Percentiles rank a stretch among this genome's conserved stretches.
These are phyloP conservation scores for Cercospora nicotianae DNA, from an alignment of 2,329 filamentous ascomycete species.

Conservation along the genomic window DNA sequence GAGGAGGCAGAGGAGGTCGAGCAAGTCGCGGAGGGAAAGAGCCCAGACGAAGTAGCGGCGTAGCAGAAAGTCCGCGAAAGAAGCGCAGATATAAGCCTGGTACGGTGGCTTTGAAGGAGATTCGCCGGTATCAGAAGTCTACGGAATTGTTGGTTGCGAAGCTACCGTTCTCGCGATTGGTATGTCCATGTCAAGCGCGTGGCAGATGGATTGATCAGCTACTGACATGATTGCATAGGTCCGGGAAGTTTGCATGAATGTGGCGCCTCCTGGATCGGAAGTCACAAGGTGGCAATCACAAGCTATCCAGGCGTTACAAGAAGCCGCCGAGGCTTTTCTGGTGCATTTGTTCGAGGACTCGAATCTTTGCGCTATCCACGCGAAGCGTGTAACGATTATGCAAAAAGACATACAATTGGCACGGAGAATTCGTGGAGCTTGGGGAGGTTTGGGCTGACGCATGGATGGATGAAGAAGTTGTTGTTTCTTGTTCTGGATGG, in stretches of 20 bases:
- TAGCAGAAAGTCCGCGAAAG: slow-evolving; percentile 27
- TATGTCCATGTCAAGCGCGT: slow-evolving; percentile 31
- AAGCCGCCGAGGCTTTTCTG: slow-evolving; percentile 98
- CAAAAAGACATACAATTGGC: slow-evolving; percentile 97
- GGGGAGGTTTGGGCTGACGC: slow-evolving; percentile 39
- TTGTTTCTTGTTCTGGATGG: not conserved
- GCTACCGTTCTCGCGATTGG: slow-evolving; percentile 95
- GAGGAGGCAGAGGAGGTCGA: slow-evolving; percentile 33
- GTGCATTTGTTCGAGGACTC: slow-evolving; percentile 98
- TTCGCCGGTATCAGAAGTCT: slow-evolving; percentile 96
- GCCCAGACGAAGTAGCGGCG: slow-evolving; percentile 22
- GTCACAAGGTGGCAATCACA: slow-evolving; percentile 97
- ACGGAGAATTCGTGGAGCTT: slow-evolving; percentile 83
- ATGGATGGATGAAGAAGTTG: not conserved
- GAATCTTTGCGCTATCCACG: slow-evolving; percentile 97
- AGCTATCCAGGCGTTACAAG: slow-evolving; percentile 94
- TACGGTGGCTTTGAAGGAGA: slow-evolving; percentile 97
- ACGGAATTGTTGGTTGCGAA: slow-evolving; percentile 96
- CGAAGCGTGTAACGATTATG: slow-evolving; percentile 98
- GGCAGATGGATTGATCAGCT: too few species aligned
- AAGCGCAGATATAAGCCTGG: slow-evolving; percentile 52
- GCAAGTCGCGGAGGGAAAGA: slow-evolving; percentile 30
- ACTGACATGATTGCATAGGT: slow-evolving; percentile 46
- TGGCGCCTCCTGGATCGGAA: slow-evolving; percentile 65
- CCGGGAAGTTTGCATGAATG: slow-evolving; percentile 93